Percentiles rank a stretch among this genome's conserved stretches.
phyloP scores from a whole-genome alignment of 768 basidiomycete genomes.

The Leccinum truebloodii region DNA sequence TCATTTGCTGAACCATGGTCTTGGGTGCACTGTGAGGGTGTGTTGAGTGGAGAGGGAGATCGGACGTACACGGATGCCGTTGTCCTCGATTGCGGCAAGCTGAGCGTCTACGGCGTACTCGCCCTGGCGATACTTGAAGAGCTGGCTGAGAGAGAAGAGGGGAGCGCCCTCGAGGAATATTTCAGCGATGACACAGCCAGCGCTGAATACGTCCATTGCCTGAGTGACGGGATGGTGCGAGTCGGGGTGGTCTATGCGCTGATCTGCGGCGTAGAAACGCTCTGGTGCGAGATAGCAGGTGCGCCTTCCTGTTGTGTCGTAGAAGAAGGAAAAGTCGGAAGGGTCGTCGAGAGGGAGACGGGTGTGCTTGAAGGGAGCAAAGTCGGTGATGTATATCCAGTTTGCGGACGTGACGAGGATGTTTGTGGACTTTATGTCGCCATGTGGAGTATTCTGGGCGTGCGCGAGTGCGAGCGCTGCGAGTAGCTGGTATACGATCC shows the following conservation, averaged over 20 bases:
- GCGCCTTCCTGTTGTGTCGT: slow-evolving; percentile 90
- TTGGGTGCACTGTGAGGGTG: slow-evolving; percentile 37
- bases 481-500: slow-evolving; percentile 94
- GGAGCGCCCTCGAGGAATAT: slow-evolving; percentile 93
- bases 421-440: slow-evolving; percentile 97
- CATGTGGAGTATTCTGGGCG: slow-evolving; percentile 88
- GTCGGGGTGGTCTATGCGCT: slow-evolving; percentile 50
- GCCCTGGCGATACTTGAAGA: slow-evolving; percentile 92
- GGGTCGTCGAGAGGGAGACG: slow-evolving; percentile 95
- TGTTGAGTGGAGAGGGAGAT: neutral
- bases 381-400: slow-evolving; percentile 94
- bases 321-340: slow-evolving; percentile 96
- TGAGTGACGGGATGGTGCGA: slow-evolving; percentile 87
- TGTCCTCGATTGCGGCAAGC: slow-evolving; percentile 76
- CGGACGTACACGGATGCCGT: slow-evolving; percentile 71
- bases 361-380: slow-evolving; percentile 93
- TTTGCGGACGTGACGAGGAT: slow-evolving; percentile 96
- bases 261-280: slow-evolving; percentile 84
- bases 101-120: slow-evolving; percentile 75
- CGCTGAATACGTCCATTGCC: slow-evolving; percentile 96
- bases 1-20: slow-evolving; percentile 90
- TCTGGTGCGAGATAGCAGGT: slow-evolving; percentile 98
- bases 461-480: slow-evolving; percentile 82
- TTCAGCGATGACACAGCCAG: slow-evolving; percentile 94
- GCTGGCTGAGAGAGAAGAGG: slow-evolving; percentile 89